A percentile compares a stretch with the other conserved stretches of the same genome.
These are phyloP conservation scores for Lepidium didymum DNA, from an alignment of 345 rosid species.

Conservation along the genomic window DNA sequence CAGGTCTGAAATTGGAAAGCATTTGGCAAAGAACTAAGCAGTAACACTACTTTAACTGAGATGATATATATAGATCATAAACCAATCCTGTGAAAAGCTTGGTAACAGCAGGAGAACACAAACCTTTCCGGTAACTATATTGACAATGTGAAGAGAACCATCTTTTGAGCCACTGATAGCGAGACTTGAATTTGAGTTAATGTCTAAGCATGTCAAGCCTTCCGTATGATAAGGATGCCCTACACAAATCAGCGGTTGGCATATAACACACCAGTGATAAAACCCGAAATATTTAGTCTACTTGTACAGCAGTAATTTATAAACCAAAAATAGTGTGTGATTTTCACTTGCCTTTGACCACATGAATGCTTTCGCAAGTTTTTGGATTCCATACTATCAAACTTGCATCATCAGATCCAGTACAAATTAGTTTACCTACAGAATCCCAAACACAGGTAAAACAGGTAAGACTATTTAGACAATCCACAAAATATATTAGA, in stretches of 20 bases:
- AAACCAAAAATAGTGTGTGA: neutral
- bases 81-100: neutral
- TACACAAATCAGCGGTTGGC: slow-evolving; percentile 14
- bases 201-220: slow-evolving; percentile 69
- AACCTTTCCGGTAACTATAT: slow-evolving; percentile 78
- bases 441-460: slow-evolving; percentile 1
- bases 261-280: neutral
- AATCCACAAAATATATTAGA: neutral
- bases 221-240: slow-evolving; percentile 88
- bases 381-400: slow-evolving; percentile 87
- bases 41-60: neutral
- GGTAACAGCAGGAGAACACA: neutral
- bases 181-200: slow-evolving; percentile 70
- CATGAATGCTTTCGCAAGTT: slow-evolving; percentile 65
- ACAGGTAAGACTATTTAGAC: neutral
- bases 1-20: neutral
- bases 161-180: slow-evolving; percentile 83
- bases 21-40: neutral
- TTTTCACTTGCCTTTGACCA: slow-evolving; percentile 48
- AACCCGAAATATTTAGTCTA: neutral
- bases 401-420: slow-evolving; percentile 89
- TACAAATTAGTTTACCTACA: slow-evolving; percentile 80
- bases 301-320: neutral
- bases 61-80: neutral
- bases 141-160: slow-evolving; percentile 70